Evolutionary conservation across 2,329 filamentous ascomycete species (phyloP).

Genomic region (Colletotrichum sansevieriae): DNA sequence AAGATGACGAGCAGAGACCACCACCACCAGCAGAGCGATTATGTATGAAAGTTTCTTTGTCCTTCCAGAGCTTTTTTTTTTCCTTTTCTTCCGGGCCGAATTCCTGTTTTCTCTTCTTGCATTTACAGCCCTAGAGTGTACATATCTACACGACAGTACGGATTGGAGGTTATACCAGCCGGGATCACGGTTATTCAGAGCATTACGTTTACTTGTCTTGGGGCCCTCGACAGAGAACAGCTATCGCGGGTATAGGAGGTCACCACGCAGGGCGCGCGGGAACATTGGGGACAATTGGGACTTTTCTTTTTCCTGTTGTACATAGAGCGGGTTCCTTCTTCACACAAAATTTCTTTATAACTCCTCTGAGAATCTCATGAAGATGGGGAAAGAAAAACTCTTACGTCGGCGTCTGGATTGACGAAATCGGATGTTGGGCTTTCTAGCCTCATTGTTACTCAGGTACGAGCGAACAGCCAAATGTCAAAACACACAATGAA

Average conservation of each 20-base stretch:
- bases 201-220: constrained; percentile 8
- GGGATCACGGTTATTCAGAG: constrained; percentile 28
- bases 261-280: constrained; percentile 20
- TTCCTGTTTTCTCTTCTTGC: constrained; percentile 3
- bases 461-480: background rate
- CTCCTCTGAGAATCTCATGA: background rate
- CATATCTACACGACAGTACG: constrained; percentile 36
- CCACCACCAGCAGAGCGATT: constrained; percentile 11
- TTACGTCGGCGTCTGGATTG: background rate
- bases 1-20: constrained; percentile 16
- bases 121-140: constrained; percentile 37
- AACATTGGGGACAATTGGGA: background rate
- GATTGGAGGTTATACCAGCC: constrained; percentile 38
- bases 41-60: constrained; percentile 2
- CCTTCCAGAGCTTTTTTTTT: constrained; percentile 15
- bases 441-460: background rate
- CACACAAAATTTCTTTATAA: background rate
- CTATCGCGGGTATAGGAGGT: background rate
- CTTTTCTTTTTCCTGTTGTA: background rate
- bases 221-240: background rate
- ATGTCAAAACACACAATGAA: constrained; percentile 10
- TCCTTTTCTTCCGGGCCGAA: background rate
- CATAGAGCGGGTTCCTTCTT: constrained; percentile 9
- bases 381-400: background rate
- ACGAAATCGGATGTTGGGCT: background rate